Percentiles rank a stretch among this genome's conserved stretches.
Conservation (phyloP, 805 yeast species). For the Blastobotrys parvus region DNA sequence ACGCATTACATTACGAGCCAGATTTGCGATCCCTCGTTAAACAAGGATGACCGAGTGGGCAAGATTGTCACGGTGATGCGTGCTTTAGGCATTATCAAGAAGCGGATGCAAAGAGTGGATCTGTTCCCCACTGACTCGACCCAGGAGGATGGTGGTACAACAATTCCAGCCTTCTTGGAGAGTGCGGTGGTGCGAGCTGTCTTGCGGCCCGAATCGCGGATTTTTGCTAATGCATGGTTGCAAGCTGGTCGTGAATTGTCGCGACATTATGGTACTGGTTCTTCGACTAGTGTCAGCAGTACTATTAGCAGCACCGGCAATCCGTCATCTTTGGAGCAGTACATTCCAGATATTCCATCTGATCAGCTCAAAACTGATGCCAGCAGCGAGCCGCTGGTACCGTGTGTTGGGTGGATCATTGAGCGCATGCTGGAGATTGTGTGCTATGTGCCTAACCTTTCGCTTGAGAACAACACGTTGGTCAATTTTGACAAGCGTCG, state of each 20-base stretch:
- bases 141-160: slow-evolving; percentile 12
- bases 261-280: slow-evolving; percentile 11
- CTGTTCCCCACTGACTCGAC: slow-evolving; percentile 28
- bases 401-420: slow-evolving; percentile 88
- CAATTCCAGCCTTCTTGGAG: slow-evolving; percentile 78
- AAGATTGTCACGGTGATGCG: slow-evolving; percentile 62
- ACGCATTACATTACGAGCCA: slow-evolving; percentile 56
- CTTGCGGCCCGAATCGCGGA: slow-evolving; percentile 71
- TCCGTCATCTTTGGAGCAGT: slow-evolving; percentile 11
- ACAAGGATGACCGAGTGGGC: slow-evolving; percentile 50
- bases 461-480: slow-evolving; percentile 50
- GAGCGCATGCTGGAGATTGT: slow-evolving; percentile 72
- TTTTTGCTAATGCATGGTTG: slow-evolving; percentile 62
- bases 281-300: slow-evolving; percentile 1
- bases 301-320: too few species aligned
- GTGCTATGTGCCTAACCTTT: slow-evolving; percentile 71
- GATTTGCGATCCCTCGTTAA: slow-evolving; percentile 52
- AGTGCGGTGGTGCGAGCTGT: slow-evolving; percentile 67
- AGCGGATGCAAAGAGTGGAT: slow-evolving; percentile 55
- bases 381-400: slow-evolving; percentile 45
- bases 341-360: slow-evolving; percentile 23
- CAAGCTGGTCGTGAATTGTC: slow-evolving; percentile 39
- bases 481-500: slow-evolving; percentile 84
- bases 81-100: slow-evolving; percentile 53
- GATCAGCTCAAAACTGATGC: slow-evolving; percentile 11